phyloP scores from a whole-genome alignment of 176 grass and related monocot species.

The Otatea glauca region DNA sequence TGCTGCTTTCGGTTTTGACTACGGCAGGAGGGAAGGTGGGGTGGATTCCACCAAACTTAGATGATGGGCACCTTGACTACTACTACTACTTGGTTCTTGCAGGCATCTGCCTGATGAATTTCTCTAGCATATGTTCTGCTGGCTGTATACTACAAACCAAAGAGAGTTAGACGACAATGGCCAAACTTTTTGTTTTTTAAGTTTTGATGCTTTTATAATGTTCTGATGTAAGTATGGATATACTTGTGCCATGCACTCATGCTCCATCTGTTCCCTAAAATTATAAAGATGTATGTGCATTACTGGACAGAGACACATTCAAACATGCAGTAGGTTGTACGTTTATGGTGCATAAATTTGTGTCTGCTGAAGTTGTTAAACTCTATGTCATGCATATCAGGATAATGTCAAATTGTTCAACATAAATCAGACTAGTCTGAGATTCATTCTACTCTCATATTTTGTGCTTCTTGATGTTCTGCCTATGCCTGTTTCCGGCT shows the following conservation, averaged over 20 bases:
- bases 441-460: neutral
- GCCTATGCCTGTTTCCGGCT: neutral
- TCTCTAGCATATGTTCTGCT: constrained; percentile 3
- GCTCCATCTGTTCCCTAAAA: neutral
- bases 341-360: neutral
- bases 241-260: neutral
- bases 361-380: constrained; percentile 29
- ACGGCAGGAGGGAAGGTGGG: neutral
- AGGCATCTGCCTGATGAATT: neutral
- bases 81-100: neutral
- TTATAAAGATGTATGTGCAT: neutral
- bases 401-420: neutral
- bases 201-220: neutral
- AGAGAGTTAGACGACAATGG: neutral
- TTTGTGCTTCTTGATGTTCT: neutral
- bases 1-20: neutral
- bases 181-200: neutral
- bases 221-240: neutral
- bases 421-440: neutral
- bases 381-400: neutral
- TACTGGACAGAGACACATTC: neutral
- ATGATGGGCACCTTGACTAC: neutral
- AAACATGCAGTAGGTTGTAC: neutral
- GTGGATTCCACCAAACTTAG: neutral
- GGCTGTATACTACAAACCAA: neutral